A percentile compares a stretch with the other conserved stretches of the same genome.
These are phyloP conservation scores for Dryas drummondii DNA, from an alignment of 306 rosid species.

Conservation along the genomic window DNA sequence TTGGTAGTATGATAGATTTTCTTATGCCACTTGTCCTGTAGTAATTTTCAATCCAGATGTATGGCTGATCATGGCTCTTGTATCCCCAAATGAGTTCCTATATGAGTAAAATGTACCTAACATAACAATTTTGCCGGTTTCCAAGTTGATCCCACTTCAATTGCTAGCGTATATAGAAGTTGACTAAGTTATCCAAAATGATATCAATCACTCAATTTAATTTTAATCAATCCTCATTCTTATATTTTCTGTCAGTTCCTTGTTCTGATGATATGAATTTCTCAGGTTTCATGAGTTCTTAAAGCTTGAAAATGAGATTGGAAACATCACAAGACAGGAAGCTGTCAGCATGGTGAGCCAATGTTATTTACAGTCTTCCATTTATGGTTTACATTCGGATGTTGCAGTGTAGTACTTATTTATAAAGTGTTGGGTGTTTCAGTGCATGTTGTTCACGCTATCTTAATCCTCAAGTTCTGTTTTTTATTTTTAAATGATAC, in stretches of 20 bases:
- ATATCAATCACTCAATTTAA: constrained; percentile 3
- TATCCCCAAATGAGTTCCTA: not conserved
- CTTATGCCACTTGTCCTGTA: not conserved
- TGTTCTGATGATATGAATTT: constrained; percentile 22
- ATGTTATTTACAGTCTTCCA: constrained; percentile 28
- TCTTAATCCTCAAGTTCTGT: not conserved
- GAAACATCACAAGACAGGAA: constrained; percentile 98
- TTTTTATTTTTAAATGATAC: constrained; percentile 28
- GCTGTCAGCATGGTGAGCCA: constrained; percentile 98
- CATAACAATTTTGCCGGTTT: constrained; percentile 15
- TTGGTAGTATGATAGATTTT: not conserved
- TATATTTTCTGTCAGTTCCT: constrained; percentile 1
- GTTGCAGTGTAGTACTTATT: constrained; percentile 11
- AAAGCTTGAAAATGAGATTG: constrained; percentile 97
- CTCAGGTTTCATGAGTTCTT: constrained; percentile 93
- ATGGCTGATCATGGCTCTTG: not conserved
- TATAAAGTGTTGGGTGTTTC: not conserved
- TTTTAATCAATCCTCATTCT: constrained; percentile 12
- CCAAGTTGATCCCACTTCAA: constrained; percentile 10
- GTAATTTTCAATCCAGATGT: not conserved
- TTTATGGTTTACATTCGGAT: constrained; percentile 7
- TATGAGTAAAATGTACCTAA: not conserved
- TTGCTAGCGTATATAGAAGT: not conserved
- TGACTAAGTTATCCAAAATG: constrained; percentile 22
- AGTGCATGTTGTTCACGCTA: constrained; percentile 23